phyloP scores from a whole-genome alignment of 805 yeast genomes.

The Metschnikowia chrysomelidarum region DNA sequence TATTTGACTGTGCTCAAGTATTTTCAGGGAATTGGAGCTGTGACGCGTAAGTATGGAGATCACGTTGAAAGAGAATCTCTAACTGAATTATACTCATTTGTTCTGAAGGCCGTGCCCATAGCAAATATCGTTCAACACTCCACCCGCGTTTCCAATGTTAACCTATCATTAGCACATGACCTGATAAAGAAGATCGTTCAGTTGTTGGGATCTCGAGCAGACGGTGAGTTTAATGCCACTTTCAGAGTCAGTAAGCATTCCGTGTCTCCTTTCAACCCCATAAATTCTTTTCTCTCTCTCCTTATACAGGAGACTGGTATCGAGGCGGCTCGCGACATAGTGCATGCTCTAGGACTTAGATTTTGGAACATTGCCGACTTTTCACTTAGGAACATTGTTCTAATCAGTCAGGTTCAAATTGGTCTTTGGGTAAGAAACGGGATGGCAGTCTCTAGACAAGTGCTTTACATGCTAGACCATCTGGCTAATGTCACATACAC shows the following conservation, averaged over 20 bases:
- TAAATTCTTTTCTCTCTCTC: constrained; percentile 54
- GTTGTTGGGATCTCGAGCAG: constrained; percentile 29
- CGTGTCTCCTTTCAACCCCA: constrained; percentile 58
- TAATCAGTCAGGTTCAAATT: constrained; percentile 57
- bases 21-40: constrained; percentile 58
- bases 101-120: constrained; percentile 46
- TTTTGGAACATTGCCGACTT: constrained; percentile 52
- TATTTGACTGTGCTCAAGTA: constrained; percentile 47
- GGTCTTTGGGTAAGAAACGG: constrained; percentile 82
- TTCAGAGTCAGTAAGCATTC: constrained; percentile 48
- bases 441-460: constrained; percentile 48
- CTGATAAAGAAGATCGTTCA: constrained; percentile 32
- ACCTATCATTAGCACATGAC: constrained; percentile 20
- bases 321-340: constrained; percentile 15
- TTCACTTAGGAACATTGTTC: constrained; percentile 57
- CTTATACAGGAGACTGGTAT: constrained; percentile 35
- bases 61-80: constrained; percentile 62
- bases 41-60: constrained; percentile 60
- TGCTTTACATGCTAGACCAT: constrained; percentile 46
- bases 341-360: constrained; percentile 13
- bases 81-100: constrained; percentile 46
- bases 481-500: constrained; percentile 41
- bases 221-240: constrained; percentile 31
- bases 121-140: constrained; percentile 42
- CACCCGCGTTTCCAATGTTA: constrained; percentile 17